Base-by-base conservation (phyloP, 345 rosid genomes). In the Eutrema heterophyllum region DNA sequence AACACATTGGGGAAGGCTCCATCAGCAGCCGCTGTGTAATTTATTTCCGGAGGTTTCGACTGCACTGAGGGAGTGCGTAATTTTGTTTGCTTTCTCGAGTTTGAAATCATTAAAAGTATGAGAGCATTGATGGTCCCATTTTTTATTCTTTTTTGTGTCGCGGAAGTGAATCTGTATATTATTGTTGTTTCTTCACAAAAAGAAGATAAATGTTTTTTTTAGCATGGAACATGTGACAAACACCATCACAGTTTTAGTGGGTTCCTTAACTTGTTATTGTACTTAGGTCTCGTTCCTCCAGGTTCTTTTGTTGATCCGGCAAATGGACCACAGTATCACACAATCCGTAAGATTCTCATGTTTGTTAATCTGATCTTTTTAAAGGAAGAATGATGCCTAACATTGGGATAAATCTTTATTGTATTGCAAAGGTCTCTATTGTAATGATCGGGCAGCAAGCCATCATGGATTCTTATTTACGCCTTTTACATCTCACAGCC, bases 311-410 rank as follows among this genome's bases (percentile, higher is more conserved):
- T 79, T 95, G 81, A 95, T 95, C 64, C 84, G 97, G 53, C 97
- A 95, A 82, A 90, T 92, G 99, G 99, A 95, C 75, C 97, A 90
- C 75, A 78, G 97, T 86, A 92, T 89, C 84, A 95, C 99, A 63
- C 99, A 95, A 52, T 90, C 97, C 1, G 97, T 92, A 86, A 84
- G 91, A 73, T 67, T 49, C 43, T 57, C 48, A 39, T 63, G 13
- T 64, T 52, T 65, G 52, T 60, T 33, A 27, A 57, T 35, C 18
- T 21, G 56, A 40, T 50, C 1, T 41, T 46, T 55, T 4, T 48
- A 0, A 27, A 11, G 9, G 35, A 45, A 55, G 26, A 32, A 41
- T 14, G 53, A 36, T 70, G n/a, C 16, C 18, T 70, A 56, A 64
- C 67, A 7, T 49, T 46, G 52, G 57, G 21, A 41, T 70, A 46